phyloP scores from a whole-genome alignment of 495 filamentous ascomycete genomes.

The Arthonia radiata region DNA sequence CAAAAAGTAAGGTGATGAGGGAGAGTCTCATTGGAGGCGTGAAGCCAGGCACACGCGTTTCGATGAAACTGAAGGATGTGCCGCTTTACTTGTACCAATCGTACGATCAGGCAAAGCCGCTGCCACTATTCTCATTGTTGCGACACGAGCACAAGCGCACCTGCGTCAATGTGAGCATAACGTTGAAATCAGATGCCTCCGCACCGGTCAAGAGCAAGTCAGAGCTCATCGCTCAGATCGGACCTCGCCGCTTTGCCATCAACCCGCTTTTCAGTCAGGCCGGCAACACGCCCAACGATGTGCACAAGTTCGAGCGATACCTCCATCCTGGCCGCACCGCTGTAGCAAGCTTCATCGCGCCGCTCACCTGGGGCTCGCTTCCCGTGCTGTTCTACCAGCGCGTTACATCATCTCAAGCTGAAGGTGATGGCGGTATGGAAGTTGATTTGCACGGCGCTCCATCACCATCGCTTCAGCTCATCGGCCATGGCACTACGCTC shows the following conservation, averaged over 20 bases:
- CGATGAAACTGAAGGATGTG: constrained; percentile 53
- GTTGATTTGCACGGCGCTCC: constrained; percentile 5
- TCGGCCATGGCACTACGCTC: constrained; percentile 67
- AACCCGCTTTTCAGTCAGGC: constrained; percentile 72
- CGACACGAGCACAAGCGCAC: constrained; percentile 88
- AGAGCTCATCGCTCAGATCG: constrained; percentile 69
- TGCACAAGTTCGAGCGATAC: constrained; percentile 89
- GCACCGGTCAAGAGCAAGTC: constrained; percentile 68
- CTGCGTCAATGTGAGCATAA: constrained; percentile 65
- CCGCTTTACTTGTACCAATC: constrained; percentile 29
- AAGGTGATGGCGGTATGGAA: constrained; percentile 12
- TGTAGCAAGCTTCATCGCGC: constrained; percentile 75
- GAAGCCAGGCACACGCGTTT: constrained; percentile 48
- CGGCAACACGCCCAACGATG: constrained; percentile 74
- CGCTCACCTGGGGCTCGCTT: constrained; percentile 76
- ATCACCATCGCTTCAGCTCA: constrained; percentile 29
- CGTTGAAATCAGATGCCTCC: constrained; percentile 43
- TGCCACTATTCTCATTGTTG: constrained; percentile 59
- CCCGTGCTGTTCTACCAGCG: constrained; percentile 67
- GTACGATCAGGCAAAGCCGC: constrained; percentile 29
- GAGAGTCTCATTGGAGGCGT: constrained; percentile 76
- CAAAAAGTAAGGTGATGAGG: constrained; percentile 44
- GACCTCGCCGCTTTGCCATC: constrained; percentile 59
- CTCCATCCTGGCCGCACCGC: constrained; percentile 74
- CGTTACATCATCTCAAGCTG: constrained; percentile 2